Base-by-base conservation (phyloP, 768 basidiomycete genomes). In the Agaricus subrufescens region DNA sequence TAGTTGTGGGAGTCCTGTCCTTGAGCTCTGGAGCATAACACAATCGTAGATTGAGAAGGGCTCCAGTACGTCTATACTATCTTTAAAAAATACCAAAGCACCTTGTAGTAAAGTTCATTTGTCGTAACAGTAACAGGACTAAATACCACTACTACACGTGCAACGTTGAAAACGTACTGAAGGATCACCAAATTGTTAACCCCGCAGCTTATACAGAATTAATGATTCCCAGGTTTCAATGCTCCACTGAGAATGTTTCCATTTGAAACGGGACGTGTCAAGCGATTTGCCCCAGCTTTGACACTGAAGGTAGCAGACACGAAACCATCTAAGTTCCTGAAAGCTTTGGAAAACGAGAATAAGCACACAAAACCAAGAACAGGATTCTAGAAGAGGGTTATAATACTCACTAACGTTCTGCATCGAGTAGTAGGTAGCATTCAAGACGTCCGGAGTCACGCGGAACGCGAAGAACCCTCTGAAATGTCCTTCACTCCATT, bases 401-500 rank as follows among this genome's bases (percentile, higher is more conserved):
- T 34, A 19, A 27, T 30, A 71, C 79, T 62, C 52, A 78, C 76
- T 73, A 51, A 75, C 69, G 62, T 79, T 71, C 29, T 66, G 62
- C 78, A 84, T 81, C 1, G 78, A 82, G 52, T 76, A 83, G 68
- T 77, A 84, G 19, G 80, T 79, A 23, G 82, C 79, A 27, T 71
- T 77, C 46, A 79, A 62, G 47, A 70, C 69, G 15, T 72, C 55
- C 15, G 79, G 61, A 60, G 75, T 71, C 56, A 85, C 65, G 29
- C 70, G 72, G 11, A 85, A 68, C 38, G 81, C 79, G 67, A 82
- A 83, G 68, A 84, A 85, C 2, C 83, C 83, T 31, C 83, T 67
- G 68, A 71, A 82, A 6, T 78, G 81, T 7, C 77, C 81, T 66
- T 84, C 83, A 56, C 79, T 80, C 82, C 80, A 85, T 61, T 84